Conservation (phyloP, 352 stramenopile species). For the Stramenopiles sp. region DNA sequence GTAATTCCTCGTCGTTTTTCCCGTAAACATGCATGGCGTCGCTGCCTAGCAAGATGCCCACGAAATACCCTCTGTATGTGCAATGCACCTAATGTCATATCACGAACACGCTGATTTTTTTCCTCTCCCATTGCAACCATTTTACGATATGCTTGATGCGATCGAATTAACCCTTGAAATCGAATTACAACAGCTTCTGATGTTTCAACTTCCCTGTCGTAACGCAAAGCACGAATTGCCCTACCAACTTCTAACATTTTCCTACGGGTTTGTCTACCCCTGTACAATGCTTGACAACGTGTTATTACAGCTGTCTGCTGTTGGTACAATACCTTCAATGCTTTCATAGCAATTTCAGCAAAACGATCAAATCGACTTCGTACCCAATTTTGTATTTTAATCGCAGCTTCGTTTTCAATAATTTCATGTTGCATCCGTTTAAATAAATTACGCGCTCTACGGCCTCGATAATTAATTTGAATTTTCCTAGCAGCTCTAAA, state of each 20-base stretch:
- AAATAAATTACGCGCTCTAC: background rate
- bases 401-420: background rate
- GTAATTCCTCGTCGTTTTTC: background rate
- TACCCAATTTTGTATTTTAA: background rate
- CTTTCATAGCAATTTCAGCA: background rate
- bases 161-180: background rate
- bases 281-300: background rate
- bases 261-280: background rate
- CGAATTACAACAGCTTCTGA: background rate
- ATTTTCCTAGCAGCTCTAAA: background rate
- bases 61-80: slow-evolving; percentile 22
- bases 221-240: background rate
- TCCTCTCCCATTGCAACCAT: background rate
- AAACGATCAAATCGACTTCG: background rate
- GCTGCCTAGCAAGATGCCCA: slow-evolving; percentile 21
- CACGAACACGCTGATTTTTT: background rate
- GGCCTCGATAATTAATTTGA: background rate
- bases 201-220: background rate
- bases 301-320: background rate
- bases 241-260: background rate
- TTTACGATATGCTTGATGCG: background rate
- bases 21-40: background rate
- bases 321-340: background rate
- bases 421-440: background rate
- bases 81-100: slow-evolving; percentile 3